Percentiles rank a stretch among this genome's conserved stretches.
phyloP scores from a whole-genome alignment of 495 filamentous ascomycete species.

The Viridothelium virens region DNA sequence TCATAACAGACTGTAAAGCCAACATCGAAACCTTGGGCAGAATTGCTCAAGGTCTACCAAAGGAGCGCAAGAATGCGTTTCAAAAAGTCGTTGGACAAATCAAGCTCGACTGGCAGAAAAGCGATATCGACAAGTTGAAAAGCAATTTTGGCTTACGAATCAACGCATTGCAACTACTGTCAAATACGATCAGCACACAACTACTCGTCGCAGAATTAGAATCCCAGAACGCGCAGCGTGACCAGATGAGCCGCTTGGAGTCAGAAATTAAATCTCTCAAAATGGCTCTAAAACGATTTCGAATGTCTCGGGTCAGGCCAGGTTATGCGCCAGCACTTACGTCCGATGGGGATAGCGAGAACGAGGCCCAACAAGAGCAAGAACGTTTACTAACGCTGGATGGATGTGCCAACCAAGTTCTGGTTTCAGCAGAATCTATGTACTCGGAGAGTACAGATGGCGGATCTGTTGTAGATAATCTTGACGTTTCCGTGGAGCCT shows the following conservation, averaged over 20 bases:
- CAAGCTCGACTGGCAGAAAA: background rate
- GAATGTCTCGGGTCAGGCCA: background rate
- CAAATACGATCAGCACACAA: background rate
- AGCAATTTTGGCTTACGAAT: background rate
- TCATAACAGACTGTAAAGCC: background rate
- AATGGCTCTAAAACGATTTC: background rate
- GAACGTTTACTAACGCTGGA: background rate
- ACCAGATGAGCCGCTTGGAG: background rate
- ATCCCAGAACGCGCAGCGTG: background rate
- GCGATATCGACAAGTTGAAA: background rate
- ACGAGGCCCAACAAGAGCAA: background rate
- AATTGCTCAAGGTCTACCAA: background rate
- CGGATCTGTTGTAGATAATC: background rate
- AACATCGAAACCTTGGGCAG: background rate
- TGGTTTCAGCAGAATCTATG: background rate
- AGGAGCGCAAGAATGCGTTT: background rate
- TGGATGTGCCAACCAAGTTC: background rate
- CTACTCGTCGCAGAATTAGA: background rate
- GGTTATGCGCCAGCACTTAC: background rate
- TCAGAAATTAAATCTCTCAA: no score
- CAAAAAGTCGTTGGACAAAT: background rate
- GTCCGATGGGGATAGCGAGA: background rate
- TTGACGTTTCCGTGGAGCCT: background rate
- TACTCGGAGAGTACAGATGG: background rate
- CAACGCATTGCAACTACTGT: background rate